Evolutionary conservation across 345 rosid genomes (phyloP), one percentile per base, ranked within the genome.

Genomic region (Xanthoceras sorbifolium): DNA sequence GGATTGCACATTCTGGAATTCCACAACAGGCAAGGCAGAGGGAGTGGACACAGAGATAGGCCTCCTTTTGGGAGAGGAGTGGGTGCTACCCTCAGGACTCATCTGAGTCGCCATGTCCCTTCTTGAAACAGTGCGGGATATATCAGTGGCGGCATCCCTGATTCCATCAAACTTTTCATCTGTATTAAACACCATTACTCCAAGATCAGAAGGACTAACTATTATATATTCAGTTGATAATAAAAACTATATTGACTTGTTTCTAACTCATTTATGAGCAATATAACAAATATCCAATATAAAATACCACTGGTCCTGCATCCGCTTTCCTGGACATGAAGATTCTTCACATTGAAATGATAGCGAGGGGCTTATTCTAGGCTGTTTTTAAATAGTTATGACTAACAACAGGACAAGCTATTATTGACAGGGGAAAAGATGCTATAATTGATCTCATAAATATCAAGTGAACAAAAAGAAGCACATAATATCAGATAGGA

Each of bases 61-160:
- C 75, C 69, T 71, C 71, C 90, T 79, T 77, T 79, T 82, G 38
- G 97, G 92, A 42, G 94, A 91, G 12, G 90, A 89, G 55, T 78
- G 79, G 44, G 81, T 83, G 82, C 97, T 89, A 67, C 90, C 90
- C 62, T 85, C 91, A 18, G 94, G 99, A 63, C 99, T 93, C 99
- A 96, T 96, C 76, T 93, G 98, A 12, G 99, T 96, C 4, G 98
- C 98, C 93, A 92, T 92, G 82, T 96, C 99, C 85, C 99, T 92
- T 85, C 93, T 90, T 74, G 99, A 93, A 67, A 85, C 87, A 82
- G 85, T 88, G 57, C 80, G 83, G 59, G 88, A 85, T 71, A 93
- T 76, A 82, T 90, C 87, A n/a, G 83, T 83, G 46, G 86, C 90
- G 46, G 87, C 88, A 89, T 93, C 93, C 83, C 85, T 88, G 40